Base-by-base conservation (phyloP, 140 eudicot genomes). In the Stevia rebaudiana region DNA sequence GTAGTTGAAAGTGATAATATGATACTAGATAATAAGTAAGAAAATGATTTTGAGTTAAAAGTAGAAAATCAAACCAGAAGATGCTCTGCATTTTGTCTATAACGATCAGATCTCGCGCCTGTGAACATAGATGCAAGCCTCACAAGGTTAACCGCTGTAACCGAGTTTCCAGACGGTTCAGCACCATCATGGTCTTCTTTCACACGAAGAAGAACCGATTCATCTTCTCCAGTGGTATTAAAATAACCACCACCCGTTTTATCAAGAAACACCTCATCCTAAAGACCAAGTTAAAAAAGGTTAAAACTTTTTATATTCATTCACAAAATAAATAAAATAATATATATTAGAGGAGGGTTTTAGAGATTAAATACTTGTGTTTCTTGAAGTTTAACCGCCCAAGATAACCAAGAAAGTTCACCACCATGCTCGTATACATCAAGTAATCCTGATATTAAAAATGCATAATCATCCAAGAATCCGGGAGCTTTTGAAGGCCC, bases 401-500 rank as follows among this genome's bases (percentile, higher is more conserved):
- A 90, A 2, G 69, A 73, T 18, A 90, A 81, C 95, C 95, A 90
- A 9, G 75, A 65, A 24, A 75, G 64, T 50, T 83, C 82, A 59
- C 95, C 89, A n/a, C 97, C 97, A 30, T 55, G 82, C 63, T 90
- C 97, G 22, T 82, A 90, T 56, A 90, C 72, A 69, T 90, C 97
- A 54, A 90, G 73, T 36, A 90, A 77, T 55, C 90, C 90, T 7
- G 94, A 80, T 35, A 90, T 87, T 51, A 90, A 77, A 57, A 90
- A 90, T 1, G 97, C 95, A 49, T 86, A 87, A 76, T 90, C 97
- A 73, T 90, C 95, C 62, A 90, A 74, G 76, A 90, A 90, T n/a
- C 97, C 97, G 1, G 97, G 95, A 6, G 97, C 97, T 74, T 90
- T 87, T n/a, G 97, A 82, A 22, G 97, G 95, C 22, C 95, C 95